A percentile compares a stretch with the other conserved stretches of the same genome.
These are phyloP conservation scores for Saccharomyces hybrid DNA, from an alignment of 1,139 yeast species.

Conservation along the genomic window DNA sequence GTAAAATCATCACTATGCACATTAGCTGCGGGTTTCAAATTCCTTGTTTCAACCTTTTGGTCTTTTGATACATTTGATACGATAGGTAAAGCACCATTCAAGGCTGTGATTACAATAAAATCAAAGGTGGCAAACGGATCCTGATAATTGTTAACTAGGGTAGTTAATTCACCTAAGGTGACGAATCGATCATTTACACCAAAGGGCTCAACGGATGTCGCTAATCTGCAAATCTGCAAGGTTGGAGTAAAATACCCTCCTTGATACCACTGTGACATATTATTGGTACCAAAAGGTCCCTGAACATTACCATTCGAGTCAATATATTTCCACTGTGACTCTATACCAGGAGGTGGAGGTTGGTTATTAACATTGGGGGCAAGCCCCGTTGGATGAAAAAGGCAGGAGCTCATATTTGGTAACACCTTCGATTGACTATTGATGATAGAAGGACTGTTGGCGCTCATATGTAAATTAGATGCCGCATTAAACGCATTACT, in stretches of 20 bases:
- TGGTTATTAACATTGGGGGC: constrained; percentile 5
- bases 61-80: background rate
- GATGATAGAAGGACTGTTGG: background rate
- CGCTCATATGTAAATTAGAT: background rate
- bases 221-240: constrained; percentile 23
- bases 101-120: constrained; percentile 3
- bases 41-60: background rate
- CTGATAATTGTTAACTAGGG: constrained; percentile 20
- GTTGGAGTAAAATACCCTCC: constrained; percentile 27
- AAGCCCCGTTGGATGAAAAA: background rate
- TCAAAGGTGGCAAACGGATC: constrained; percentile 29
- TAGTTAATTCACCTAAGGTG: constrained; percentile 22
- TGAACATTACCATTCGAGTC: constrained; percentile 28
- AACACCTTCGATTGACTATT: background rate
- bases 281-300: constrained; percentile 29
- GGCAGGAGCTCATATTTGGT: background rate
- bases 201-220: constrained; percentile 23
- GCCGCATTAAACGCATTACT: background rate
- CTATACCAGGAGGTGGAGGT: constrained; percentile 7
- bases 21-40: background rate
- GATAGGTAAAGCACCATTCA: background rate
- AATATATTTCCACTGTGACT: constrained; percentile 31
- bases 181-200: constrained; percentile 25
- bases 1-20: constrained; percentile 19
- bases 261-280: constrained; percentile 31